phyloP scores from a whole-genome alignment of 768 basidiomycete species.

The Rubroboletus satanas region DNA sequence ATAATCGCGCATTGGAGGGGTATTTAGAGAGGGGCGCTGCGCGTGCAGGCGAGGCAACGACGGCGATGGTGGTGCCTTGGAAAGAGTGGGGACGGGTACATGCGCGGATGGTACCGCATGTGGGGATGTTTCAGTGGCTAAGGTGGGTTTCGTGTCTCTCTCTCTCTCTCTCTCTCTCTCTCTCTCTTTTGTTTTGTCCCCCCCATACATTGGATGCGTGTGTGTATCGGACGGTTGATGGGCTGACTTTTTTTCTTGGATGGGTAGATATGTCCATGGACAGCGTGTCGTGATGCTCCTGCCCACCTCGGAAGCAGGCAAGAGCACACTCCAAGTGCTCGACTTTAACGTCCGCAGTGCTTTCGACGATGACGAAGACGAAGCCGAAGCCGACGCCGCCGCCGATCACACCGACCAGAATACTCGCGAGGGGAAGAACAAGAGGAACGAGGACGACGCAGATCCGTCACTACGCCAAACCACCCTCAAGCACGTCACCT shows the following conservation, averaged over 20 bases:
- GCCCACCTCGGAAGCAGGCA: conserved; percentile 1
- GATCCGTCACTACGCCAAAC: background rate
- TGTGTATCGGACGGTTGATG: background rate
- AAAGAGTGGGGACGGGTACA: conserved; percentile 36
- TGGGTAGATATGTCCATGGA: conserved; percentile 41
- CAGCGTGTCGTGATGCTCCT: conserved; percentile 33
- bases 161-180: too few species aligned
- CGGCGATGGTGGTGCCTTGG: conserved; percentile 29
- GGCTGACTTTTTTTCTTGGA: background rate
- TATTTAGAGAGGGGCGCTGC: conserved; percentile 8
- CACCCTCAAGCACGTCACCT: conserved; percentile 1
- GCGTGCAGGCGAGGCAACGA: background rate
- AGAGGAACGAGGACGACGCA: background rate
- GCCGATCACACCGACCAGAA: background rate
- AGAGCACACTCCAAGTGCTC: conserved; percentile 21
- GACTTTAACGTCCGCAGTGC: conserved; percentile 30
- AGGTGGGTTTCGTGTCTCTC: conserved; percentile 24
- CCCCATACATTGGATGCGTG: too few species aligned
- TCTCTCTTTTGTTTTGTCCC: too few species aligned
- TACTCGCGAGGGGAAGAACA: background rate
- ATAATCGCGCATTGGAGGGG: conserved; percentile 29
- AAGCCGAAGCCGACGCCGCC: too few species aligned
- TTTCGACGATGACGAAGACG: background rate
- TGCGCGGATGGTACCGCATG: conserved; percentile 32
- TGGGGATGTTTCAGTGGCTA: conserved; percentile 37